Evolutionary conservation across 2,329 filamentous ascomycete genomes (phyloP).

Genomic region (Cadophora gregata): DNA sequence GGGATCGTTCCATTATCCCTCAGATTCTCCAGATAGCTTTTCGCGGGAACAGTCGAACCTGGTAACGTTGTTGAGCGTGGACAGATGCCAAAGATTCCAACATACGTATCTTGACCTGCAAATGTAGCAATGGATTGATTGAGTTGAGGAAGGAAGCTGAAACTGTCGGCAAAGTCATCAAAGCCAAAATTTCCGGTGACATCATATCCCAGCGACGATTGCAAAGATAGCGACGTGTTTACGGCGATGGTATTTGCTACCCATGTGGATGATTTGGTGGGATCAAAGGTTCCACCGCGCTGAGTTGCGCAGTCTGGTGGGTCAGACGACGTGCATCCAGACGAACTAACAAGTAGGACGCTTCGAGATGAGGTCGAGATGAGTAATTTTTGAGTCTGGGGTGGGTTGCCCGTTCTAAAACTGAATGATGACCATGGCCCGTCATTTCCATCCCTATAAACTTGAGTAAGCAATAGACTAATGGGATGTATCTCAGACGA

Average conservation of each 20-base stretch:
- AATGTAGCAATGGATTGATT: slow-evolving; percentile 26
- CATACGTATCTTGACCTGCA: slow-evolving; percentile 30
- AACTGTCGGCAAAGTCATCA: slow-evolving; percentile 26
- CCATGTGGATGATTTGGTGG: slow-evolving; percentile 62
- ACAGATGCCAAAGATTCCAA: slow-evolving; percentile 49
- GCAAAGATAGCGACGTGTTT: too few relatives aligned
- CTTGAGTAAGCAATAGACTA: too few relatives aligned
- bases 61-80: slow-evolving; percentile 47
- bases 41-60: slow-evolving; percentile 42
- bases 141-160: background rate
- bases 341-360: slow-evolving; percentile 66
- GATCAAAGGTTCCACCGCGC: slow-evolving; percentile 65
- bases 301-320: slow-evolving; percentile 54
- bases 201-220: slow-evolving; percentile 22
- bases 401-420: slow-evolving; percentile 61
- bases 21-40: slow-evolving; percentile 46
- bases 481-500: too few relatives aligned
- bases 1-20: slow-evolving; percentile 46
- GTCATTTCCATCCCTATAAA: slow-evolving; percentile 62
- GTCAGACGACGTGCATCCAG: slow-evolving; percentile 56
- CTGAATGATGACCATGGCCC: slow-evolving; percentile 74
- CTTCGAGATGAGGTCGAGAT: slow-evolving; percentile 72
- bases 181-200: slow-evolving; percentile 31
- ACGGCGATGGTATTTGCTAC: slow-evolving; percentile 39
- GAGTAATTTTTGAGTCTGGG: slow-evolving; percentile 58